These are phyloP conservation scores for Mycena galericulata DNA, from an alignment of 768 basidiomycete genomes.

Conservation along the genomic window DNA sequence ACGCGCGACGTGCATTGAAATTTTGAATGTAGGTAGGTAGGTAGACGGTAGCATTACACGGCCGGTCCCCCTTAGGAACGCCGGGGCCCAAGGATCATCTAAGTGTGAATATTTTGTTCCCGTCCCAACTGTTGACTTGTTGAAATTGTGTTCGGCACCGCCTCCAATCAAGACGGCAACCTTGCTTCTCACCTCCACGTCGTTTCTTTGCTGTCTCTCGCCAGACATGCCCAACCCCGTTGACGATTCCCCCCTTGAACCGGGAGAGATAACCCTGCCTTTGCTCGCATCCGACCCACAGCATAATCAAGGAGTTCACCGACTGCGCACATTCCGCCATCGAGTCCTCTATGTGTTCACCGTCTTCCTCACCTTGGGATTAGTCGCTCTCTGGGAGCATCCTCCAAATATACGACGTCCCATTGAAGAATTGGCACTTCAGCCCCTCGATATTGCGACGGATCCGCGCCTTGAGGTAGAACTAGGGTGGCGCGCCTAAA, in stretches of 20 bases:
- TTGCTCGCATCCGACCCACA: background rate
- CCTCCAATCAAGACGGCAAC: background rate
- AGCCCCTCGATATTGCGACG: background rate
- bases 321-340: conserved; percentile 1
- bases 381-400: background rate
- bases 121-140: too few relatives aligned
- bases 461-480: conserved; percentile 20
- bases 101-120: too few relatives aligned
- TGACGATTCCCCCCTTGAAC: background rate
- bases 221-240: background rate
- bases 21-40: too few relatives aligned
- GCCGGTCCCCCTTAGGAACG: too few relatives aligned
- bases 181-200: background rate
- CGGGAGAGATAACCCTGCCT: background rate
- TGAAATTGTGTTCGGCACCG: too few relatives aligned
- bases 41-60: too few relatives aligned
- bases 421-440: background rate
- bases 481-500: too few relatives aligned
- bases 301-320: background rate
- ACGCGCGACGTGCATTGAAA: too few relatives aligned
- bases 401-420: background rate
- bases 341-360: background rate
- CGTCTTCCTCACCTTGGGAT: background rate
- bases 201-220: background rate
- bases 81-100: too few relatives aligned